Conservation (phyloP, 768 basidiomycete species). For the Kwoniella europaea region DNA sequence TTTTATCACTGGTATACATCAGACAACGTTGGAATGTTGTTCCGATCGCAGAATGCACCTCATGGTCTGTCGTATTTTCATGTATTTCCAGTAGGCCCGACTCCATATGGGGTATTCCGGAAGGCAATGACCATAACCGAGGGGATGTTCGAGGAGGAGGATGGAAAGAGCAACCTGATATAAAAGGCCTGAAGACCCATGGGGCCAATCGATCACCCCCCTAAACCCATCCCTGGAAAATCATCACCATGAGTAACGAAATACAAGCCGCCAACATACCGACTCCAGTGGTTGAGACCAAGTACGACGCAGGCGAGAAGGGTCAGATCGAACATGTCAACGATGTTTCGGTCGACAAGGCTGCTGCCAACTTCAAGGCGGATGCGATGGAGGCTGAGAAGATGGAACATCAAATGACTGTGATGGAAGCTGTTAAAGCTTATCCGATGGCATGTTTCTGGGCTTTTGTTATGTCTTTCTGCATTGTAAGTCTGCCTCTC, state of each 20-base stretch:
- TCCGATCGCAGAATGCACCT: background rate
- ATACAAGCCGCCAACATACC: background rate
- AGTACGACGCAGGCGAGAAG: slow-evolving; percentile 7
- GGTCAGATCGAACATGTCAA: slow-evolving; percentile 10
- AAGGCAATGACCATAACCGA: background rate
- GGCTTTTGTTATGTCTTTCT: slow-evolving; percentile 50
- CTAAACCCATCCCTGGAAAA: background rate
- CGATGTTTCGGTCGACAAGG: background rate
- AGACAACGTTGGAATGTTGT: background rate
- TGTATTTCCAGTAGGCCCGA: background rate
- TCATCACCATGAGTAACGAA: background rate
- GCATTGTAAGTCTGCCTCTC: slow-evolving; percentile 31
- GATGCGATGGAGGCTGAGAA: slow-evolving; percentile 49
- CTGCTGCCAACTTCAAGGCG: slow-evolving; percentile 22
- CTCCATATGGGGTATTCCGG: background rate
- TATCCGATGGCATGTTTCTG: slow-evolving; percentile 54
- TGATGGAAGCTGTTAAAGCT: slow-evolving; percentile 44
- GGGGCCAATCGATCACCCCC: background rate
- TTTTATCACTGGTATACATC: background rate
- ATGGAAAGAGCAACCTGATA: background rate
- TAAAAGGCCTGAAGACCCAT: background rate
- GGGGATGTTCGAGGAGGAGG: background rate
- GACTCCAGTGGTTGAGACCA: background rate
- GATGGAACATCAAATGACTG: slow-evolving; percentile 44
- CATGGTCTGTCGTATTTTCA: background rate